These are phyloP conservation scores for Coemansia sp. DNA, from an alignment of 192 early-diverging fungal species.

Conservation along the genomic window DNA sequence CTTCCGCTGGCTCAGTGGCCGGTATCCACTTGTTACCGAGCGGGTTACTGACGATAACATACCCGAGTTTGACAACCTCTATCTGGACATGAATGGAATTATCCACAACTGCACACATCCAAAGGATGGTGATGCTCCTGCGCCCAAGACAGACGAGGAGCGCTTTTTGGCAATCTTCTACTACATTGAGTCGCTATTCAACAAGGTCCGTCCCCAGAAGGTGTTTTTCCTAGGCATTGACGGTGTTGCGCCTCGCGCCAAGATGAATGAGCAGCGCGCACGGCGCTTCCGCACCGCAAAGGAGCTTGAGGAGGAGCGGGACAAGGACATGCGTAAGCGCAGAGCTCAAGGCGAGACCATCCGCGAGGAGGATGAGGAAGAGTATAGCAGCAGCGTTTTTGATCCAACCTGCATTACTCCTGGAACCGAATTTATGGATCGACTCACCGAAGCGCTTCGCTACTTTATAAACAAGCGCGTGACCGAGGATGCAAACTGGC, in stretches of 20 bases:
- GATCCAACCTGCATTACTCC: constrained; percentile 99
- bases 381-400: constrained; percentile 70
- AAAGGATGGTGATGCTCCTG: constrained; percentile 84
- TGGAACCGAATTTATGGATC: constrained; percentile 95
- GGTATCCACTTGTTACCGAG: constrained; percentile 94
- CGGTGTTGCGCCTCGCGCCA: constrained; percentile 94
- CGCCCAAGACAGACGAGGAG: constrained; percentile 88
- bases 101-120: constrained; percentile 96
- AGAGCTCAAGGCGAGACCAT: constrained; percentile 67
- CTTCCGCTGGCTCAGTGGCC: constrained; percentile 96
- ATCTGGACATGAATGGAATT: constrained; percentile 99
- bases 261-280: constrained; percentile 99
- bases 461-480: constrained; percentile 92
- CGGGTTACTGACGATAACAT: constrained; percentile 87
- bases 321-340: constrained; percentile 53
- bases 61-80: constrained; percentile 97
- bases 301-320: constrained; percentile 63
- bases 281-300: constrained; percentile 94
- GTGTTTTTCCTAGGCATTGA: constrained; percentile 95
- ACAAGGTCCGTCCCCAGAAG: constrained; percentile 90
- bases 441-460: constrained; percentile 78
- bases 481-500: constrained; percentile 87
- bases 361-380: constrained; percentile 67
- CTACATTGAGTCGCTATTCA: constrained; percentile 93
- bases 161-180: constrained; percentile 93